These are phyloP conservation scores for Brachypodium distachyon DNA, from an alignment of 202 grass and related monocot species.

Conservation along the genomic window DNA sequence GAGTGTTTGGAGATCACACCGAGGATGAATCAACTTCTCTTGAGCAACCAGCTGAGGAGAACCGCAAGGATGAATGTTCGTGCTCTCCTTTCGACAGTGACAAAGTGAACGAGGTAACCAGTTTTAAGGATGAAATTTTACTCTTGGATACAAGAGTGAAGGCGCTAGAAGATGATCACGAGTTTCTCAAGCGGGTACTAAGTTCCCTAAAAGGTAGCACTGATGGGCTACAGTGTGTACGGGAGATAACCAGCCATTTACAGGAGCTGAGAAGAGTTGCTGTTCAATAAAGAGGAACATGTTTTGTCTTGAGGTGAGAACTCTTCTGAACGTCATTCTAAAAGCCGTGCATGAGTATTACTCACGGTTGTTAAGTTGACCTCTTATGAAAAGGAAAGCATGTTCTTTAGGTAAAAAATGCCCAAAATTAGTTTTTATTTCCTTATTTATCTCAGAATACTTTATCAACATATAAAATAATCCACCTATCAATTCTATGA, in stretches of 20 bases:
- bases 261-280: slow-evolving; percentile 50
- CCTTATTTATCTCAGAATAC: neutral
- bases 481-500: neutral
- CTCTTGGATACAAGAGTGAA: slow-evolving; percentile 36
- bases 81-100: neutral
- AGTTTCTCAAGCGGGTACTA: slow-evolving; percentile 48
- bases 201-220: slow-evolving; percentile 37
- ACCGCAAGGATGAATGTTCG: neutral
- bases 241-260: slow-evolving; percentile 51
- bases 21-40: slow-evolving; percentile 13
- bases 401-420: neutral
- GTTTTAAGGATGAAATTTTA: slow-evolving; percentile 36
- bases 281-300: neutral
- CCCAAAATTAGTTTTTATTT: neutral
- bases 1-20: slow-evolving; percentile 2
- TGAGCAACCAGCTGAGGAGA: slow-evolving; percentile 5
- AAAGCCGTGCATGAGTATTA: neutral
- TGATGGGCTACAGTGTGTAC: slow-evolving; percentile 48
- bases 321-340: neutral
- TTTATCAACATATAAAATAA: neutral
- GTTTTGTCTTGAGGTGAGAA: slow-evolving; percentile 20
- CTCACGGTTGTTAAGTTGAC: neutral
- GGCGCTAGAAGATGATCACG: slow-evolving; percentile 51
- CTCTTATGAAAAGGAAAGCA: neutral
- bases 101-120: neutral